Evolutionary conservation across 176 grass and related monocot species (phyloP), one percentile per base, ranked within the genome.

Genomic region (Phragmites australis): DNA sequence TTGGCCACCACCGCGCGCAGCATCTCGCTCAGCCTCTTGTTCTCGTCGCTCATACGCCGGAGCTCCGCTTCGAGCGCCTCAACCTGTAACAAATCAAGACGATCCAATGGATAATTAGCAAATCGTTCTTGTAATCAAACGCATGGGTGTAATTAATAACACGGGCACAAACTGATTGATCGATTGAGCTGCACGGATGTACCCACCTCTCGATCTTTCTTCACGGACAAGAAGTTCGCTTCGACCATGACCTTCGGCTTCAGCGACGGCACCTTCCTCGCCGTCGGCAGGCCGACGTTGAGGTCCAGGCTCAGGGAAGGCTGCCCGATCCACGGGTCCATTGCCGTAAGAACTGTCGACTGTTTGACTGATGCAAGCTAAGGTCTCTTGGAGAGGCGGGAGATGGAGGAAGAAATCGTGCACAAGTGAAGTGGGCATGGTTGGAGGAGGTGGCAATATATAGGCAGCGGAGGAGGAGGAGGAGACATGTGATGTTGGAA

Each of bases 221-320:
- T 93, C 23, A 43, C 50, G 37, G 82, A 37, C 53, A 91, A n/a
- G 69, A 91, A 91, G 45, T 86, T 88, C 70, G 91, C 48, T 72
- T 88, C 82, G 40, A 91, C 74, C 2, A 65, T 43, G 25, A 49
- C 61, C 77, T 75, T 86, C 37, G 67, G 34, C 77, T 75, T 86
- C 37, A 60, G 34, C 68, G 60, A 23, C 52, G 72, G 13, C 1
- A 21, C 32, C 19, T 50, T 25, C 56, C 49, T 18, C n/a, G 72
- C 69, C 40, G 79, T 56, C 6, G 88, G 60, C 15, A 51, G 79
- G 37, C 85, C 88, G 57, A 93, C 47, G 77, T 88, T 86, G 48
- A 93, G 91, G 47, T 88, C 83, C 29, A 91, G 78, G 65, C 84
- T 90, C 4, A 93, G 82, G 13, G 88, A 88, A 52, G 82, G 55